These are phyloP conservation scores for Juglanconis oblonga DNA, from an alignment of 2,329 filamentous ascomycete species.

Conservation along the genomic window DNA sequence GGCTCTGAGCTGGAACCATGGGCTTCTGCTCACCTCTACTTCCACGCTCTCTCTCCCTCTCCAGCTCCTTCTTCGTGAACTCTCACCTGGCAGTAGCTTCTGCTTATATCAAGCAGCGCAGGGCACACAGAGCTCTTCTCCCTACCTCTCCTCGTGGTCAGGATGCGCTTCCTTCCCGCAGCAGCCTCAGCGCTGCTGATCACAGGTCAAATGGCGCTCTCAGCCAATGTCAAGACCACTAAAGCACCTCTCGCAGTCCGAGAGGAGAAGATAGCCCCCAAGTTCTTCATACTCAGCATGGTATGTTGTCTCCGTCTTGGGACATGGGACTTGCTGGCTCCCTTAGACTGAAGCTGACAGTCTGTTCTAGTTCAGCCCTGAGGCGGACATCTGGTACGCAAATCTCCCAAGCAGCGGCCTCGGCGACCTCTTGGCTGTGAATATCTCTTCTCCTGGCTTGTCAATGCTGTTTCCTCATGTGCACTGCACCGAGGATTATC, in stretches of 20 bases:
- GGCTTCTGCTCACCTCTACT: neutral
- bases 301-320: constrained; percentile 33
- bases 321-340: neutral
- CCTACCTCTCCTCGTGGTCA: neutral
- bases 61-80: neutral
- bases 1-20: neutral
- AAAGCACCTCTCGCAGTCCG: constrained; percentile 1
- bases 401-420: constrained; percentile 43
- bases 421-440: constrained; percentile 54
- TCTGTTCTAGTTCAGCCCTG: constrained; percentile 53
- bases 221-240: constrained; percentile 5
- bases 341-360: neutral
- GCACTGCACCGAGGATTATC: constrained; percentile 59
- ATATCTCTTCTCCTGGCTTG: constrained; percentile 59
- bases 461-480: constrained; percentile 64
- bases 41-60: neutral
- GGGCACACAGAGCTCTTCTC: neutral
- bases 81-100: neutral
- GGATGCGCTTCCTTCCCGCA: constrained; percentile 12
- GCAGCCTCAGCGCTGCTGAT: constrained; percentile 14
- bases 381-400: constrained; percentile 60
- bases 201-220: constrained; percentile 7
- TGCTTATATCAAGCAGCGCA: neutral
- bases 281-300: constrained; percentile 62
- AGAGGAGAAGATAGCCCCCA: constrained; percentile 45